Percentiles rank a stretch among this genome's conserved stretches.
These are phyloP conservation scores for Nemania serpens DNA, from an alignment of 2,329 filamentous ascomycete species.

Conservation along the genomic window DNA sequence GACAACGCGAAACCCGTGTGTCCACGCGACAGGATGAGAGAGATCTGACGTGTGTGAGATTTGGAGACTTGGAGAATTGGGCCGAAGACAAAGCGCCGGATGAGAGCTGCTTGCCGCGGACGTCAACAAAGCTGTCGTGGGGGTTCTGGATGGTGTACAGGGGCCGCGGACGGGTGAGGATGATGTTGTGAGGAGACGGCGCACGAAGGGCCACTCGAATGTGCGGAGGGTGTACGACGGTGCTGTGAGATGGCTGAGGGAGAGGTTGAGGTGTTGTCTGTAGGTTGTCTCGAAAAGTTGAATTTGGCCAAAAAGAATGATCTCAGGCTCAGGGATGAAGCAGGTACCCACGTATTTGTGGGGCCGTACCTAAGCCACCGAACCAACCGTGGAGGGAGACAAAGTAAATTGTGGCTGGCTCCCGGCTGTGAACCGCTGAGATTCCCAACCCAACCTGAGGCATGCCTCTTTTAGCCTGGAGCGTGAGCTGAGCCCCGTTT, in stretches of 20 bases:
- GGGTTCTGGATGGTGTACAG: slow-evolving; percentile 18
- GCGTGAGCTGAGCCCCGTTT: too few species aligned
- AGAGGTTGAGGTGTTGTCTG: slow-evolving; percentile 36
- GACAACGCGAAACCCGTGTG: slow-evolving; percentile 41
- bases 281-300: slow-evolving; percentile 35
- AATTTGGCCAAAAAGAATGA: slow-evolving; percentile 35
- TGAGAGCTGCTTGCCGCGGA: slow-evolving; percentile 21
- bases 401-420: slow-evolving; percentile 17
- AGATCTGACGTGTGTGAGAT: slow-evolving; percentile 43
- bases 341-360: slow-evolving; percentile 17
- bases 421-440: slow-evolving; percentile 5
- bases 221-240: slow-evolving; percentile 20
- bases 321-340: slow-evolving; percentile 32
- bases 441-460: too few species aligned
- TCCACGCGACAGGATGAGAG: slow-evolving; percentile 44
- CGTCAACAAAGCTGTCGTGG: slow-evolving; percentile 20
- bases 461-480: too few species aligned
- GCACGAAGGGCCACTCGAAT: slow-evolving; percentile 27
- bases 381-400: background rate
- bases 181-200: slow-evolving; percentile 19
- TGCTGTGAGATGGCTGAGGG: slow-evolving; percentile 30
- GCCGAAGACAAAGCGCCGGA: slow-evolving; percentile 30
- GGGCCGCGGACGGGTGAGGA: slow-evolving; percentile 32
- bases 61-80: too few species aligned
- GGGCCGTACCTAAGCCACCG: background rate